Evolutionary conservation across 1,139 yeast genomes (phyloP).

Genomic region (Kluyveromyces marxianus): DNA sequence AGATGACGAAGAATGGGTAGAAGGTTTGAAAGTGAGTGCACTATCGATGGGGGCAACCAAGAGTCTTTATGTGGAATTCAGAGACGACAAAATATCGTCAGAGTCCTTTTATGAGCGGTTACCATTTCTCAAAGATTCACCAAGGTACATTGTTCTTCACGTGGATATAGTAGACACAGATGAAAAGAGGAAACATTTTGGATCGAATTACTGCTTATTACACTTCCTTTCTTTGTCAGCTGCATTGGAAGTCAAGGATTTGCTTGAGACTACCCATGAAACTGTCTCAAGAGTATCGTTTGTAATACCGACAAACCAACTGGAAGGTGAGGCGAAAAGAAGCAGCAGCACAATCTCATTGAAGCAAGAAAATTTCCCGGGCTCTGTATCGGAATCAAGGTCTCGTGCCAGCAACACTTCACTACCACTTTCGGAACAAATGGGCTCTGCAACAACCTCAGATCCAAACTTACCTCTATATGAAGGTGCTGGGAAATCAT

Average conservation of each 20-base stretch:
- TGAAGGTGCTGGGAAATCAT: not conserved
- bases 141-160: slow-evolving; percentile 63
- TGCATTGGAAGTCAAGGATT: slow-evolving; percentile 75
- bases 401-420: slow-evolving; percentile 1
- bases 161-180: slow-evolving; percentile 51
- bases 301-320: not conserved
- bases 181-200: slow-evolving; percentile 46
- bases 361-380: not conserved
- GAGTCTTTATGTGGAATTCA: slow-evolving; percentile 22
- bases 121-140: slow-evolving; percentile 19
- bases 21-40: slow-evolving; percentile 11
- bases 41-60: slow-evolving; percentile 24
- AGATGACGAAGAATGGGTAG: slow-evolving; percentile 26
- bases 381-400: not conserved
- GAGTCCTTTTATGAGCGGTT: slow-evolving; percentile 54
- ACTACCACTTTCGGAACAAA: not conserved
- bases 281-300: not conserved
- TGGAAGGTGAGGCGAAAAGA: not conserved
- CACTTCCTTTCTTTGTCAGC: slow-evolving; percentile 75
- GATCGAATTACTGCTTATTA: slow-evolving; percentile 70
- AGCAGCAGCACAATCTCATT: slow-evolving; percentile 1
- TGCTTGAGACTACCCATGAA: slow-evolving; percentile 33
- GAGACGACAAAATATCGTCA: slow-evolving; percentile 24
- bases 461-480: not conserved
- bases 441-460: not conserved